phyloP scores from a whole-genome alignment of 2,329 filamentous ascomycete genomes.

The Beauveria asiatica region DNA sequence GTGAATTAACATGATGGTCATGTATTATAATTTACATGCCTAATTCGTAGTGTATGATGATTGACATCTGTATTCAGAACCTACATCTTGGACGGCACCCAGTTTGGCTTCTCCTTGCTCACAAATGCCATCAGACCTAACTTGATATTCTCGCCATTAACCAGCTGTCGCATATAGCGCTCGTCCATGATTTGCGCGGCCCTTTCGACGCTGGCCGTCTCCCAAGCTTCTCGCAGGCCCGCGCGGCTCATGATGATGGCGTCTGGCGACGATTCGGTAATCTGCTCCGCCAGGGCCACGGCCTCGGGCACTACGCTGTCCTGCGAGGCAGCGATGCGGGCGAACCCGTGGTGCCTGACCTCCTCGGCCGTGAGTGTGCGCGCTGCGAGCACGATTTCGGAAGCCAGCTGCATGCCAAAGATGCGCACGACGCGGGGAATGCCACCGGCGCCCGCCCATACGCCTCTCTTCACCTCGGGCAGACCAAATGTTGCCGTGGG shows the following conservation, averaged over 20 bases:
- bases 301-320: conserved; percentile 29
- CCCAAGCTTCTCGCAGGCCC: conserved; percentile 30
- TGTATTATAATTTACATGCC: not conserved
- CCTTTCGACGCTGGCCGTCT: conserved; percentile 31
- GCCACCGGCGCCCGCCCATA: conserved; percentile 44
- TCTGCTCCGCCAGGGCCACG: conserved; percentile 25
- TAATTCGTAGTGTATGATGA: too few relatives aligned
- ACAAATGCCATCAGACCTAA: conserved; percentile 44
- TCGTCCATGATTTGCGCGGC: conserved; percentile 32
- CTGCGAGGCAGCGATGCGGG: conserved; percentile 28
- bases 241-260: conserved; percentile 32
- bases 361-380: conserved; percentile 35
- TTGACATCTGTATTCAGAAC: not conserved
- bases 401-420: conserved; percentile 36
- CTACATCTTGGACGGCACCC: conserved; percentile 40
- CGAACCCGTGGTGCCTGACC: conserved; percentile 23
- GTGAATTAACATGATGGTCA: too few relatives aligned
- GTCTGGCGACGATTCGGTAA: conserved; percentile 27
- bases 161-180: conserved; percentile 30
- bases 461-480: conserved; percentile 45
- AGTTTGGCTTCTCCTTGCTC: conserved; percentile 39
- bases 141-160: conserved; percentile 37
- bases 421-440: conserved; percentile 41
- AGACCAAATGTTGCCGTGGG: conserved; percentile 42
- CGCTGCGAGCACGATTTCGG: conserved; percentile 41